Evolutionary conservation across 2,329 filamentous ascomycete species (phyloP), one percentile per base, ranked within the genome.

Genomic region (Paecilomyces dactylethromorphus): DNA sequence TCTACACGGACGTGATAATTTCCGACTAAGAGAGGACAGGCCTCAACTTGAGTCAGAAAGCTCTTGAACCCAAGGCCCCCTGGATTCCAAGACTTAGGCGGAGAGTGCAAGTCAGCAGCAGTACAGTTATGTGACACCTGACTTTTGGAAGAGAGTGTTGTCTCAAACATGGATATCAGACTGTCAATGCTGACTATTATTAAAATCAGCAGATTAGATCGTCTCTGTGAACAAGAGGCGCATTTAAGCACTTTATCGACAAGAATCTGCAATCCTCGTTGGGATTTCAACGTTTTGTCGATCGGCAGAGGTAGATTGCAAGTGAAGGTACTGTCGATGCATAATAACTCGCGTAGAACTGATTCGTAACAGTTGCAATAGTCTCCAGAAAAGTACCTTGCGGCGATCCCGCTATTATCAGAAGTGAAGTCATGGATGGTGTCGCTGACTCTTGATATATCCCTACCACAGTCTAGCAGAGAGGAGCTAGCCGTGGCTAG

Each of bases 161-260:
- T 54, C 53, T 71, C 70, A 1, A 73, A 61, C 2, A 63, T 61
- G 0, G 64, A 65, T 2, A 70, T 58, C 15, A 71, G 56, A 50
- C 64, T 68, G 51, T 73, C 71, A 35, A 72, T 70, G 1, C 65
- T 65, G 50, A 72, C 63, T 13, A 71, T 62, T 3, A 71, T 62
- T 5, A 71, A 55, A 61, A 70, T 72, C 13, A 73, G 64, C 26
- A 71, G 59, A 12, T 69, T 67, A 5, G 63, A 59, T 51, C 66
- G 62, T 3, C 62, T 61, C 13, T 64, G 64, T 6, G 62, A 66
- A 56, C 70, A 72, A 11, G 64, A 39, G 24, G 55, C 58, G 56
- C 71, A 73, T 45, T 68, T 66, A 12, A 73, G 60, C 18, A 72
- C 68, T 1, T 63, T 65, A 22, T 72, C 66, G 4, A 66, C 64